Percentiles rank a stretch among this genome's conserved stretches.
These are phyloP conservation scores for Sophora flavescens DNA, from an alignment of 306 rosid species.

Conservation along the genomic window DNA sequence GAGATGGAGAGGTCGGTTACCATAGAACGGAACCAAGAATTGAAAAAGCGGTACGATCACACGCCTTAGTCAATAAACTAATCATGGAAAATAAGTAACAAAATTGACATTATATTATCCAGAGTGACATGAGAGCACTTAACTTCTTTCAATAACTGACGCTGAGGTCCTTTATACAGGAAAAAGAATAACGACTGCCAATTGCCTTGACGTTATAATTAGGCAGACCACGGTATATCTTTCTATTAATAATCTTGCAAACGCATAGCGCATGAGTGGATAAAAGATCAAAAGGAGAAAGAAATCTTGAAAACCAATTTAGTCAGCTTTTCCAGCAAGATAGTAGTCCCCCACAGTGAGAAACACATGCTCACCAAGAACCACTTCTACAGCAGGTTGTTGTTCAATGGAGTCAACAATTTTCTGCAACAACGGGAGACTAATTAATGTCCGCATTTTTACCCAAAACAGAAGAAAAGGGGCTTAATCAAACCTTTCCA, in stretches of 20 bases:
- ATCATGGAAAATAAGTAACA: background rate
- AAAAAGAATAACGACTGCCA: background rate
- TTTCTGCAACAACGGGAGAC: constrained; percentile 55
- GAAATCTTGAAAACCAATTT: background rate
- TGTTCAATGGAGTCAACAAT: constrained; percentile 64
- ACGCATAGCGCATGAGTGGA: background rate
- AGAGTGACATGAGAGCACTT: background rate
- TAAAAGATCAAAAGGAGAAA: constrained; percentile 3
- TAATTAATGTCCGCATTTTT: constrained; percentile 12
- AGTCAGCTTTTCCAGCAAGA: constrained; percentile 39
- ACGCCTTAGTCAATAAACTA: background rate
- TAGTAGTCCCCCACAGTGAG: constrained; percentile 71
- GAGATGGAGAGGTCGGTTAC: background rate
- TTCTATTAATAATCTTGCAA: constrained; percentile 3
- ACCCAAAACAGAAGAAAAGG: background rate
- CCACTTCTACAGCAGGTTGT: constrained; percentile 61
- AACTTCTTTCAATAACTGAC: background rate
- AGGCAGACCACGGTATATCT: background rate
- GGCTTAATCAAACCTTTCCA: constrained; percentile 72
- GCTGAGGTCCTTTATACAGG: background rate
- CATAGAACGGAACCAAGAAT: background rate
- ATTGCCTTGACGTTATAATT: background rate
- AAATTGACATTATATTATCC: background rate
- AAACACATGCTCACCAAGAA: constrained; percentile 68
- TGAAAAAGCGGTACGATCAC: background rate